Evolutionary conservation across 2,329 filamentous ascomycete genomes (phyloP).

Genomic region (Aspergillus melleus): DNA sequence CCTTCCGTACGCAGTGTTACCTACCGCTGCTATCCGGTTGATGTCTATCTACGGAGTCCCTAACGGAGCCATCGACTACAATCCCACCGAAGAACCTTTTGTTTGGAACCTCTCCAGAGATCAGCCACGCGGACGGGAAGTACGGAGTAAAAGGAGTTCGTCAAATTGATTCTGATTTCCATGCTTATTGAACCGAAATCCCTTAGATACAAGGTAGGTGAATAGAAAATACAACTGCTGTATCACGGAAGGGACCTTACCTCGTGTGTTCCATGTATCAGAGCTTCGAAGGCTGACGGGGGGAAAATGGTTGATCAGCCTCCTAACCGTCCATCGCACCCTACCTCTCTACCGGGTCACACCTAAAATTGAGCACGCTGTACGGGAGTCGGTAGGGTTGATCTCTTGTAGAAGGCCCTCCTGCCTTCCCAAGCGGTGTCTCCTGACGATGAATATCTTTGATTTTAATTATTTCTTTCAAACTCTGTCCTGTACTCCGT

Average conservation of each 20-base stretch:
- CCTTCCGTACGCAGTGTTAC: too few relatives aligned
- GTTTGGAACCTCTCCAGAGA: slow-evolving; percentile 3
- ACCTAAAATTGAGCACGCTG: not conserved
- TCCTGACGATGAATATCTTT: not conserved
- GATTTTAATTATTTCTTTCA: not conserved
- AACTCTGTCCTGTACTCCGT: not conserved
- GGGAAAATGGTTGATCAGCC: not conserved
- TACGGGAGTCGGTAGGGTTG: not conserved
- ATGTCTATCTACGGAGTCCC: not conserved
- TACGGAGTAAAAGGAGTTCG: not conserved
- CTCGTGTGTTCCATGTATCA: not conserved
- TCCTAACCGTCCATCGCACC: not conserved
- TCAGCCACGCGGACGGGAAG: not conserved
- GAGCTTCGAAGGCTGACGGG: not conserved
- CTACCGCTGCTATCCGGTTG: not conserved
- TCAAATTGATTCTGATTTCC: not conserved
- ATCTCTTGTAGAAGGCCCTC: not conserved
- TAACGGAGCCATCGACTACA: not conserved
- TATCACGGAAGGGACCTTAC: too few relatives aligned
- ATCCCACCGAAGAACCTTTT: not conserved
- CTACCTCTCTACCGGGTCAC: not conserved
- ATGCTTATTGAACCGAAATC: not conserved
- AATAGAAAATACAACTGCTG: too few relatives aligned
- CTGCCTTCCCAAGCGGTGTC: not conserved
- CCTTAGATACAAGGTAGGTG: not conserved